Evolutionary conservation across 257 asterid genomes (phyloP).

Genomic region (Coffea eugenioides): DNA sequence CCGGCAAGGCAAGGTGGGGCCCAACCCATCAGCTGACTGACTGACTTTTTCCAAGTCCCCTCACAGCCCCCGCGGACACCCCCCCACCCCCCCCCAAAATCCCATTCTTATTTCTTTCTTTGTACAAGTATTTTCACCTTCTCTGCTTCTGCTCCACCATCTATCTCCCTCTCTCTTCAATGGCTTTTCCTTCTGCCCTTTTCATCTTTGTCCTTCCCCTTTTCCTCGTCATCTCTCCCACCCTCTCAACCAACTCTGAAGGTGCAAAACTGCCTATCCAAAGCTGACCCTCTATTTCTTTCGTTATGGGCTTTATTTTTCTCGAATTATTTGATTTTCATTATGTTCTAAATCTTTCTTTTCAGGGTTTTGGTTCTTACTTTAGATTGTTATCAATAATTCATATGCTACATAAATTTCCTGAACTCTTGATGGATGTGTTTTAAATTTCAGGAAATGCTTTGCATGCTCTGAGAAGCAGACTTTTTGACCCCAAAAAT

Average conservation of each 20-base stretch:
- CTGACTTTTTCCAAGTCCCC: neutral
- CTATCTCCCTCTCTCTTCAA: constrained; percentile 25
- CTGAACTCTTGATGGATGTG: neutral
- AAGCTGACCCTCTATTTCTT: neutral
- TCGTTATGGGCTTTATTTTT: neutral
- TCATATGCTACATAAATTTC: neutral
- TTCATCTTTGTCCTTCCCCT: constrained; percentile 35
- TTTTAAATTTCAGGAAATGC: constrained; percentile 59
- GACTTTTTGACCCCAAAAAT: constrained; percentile 69
- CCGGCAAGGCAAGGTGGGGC: no score
- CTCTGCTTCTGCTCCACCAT: constrained; percentile 14
- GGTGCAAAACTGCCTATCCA: constrained; percentile 27
- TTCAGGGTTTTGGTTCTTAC: neutral
- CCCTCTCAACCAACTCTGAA: constrained; percentile 65
- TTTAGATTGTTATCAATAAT: neutral
- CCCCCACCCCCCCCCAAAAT: neutral
- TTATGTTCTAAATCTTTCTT: neutral
- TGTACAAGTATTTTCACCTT: neutral
- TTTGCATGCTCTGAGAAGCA: constrained; percentile 69
- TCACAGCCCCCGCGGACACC: no score
- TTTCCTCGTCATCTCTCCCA: constrained; percentile 34
- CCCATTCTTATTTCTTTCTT: accelerated
- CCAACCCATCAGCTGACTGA: neutral
- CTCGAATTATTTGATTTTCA: neutral
- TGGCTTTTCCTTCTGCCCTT: constrained; percentile 46